Conservation (phyloP, 352 stramenopile species). For the Globisporangium okanoganense region DNA sequence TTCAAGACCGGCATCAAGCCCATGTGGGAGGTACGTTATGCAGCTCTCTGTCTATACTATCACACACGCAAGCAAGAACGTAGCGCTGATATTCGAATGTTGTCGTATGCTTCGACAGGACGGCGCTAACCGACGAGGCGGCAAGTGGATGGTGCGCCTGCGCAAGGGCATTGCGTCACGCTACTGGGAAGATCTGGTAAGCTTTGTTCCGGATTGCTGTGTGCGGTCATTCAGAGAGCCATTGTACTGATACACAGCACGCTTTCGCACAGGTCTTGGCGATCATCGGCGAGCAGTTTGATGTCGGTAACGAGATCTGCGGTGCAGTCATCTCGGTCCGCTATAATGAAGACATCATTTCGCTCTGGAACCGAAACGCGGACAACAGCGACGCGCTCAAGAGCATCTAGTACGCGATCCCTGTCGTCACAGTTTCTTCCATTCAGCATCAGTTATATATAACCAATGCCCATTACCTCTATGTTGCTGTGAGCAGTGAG, state of each 20-base stretch:
- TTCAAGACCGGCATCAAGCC: slow-evolving; percentile 94
- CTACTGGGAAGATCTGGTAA: slow-evolving; percentile 91
- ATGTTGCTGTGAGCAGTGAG: slow-evolving; percentile 41
- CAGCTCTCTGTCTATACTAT: not conserved
- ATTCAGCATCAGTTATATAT: not conserved
- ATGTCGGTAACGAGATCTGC: slow-evolving; percentile 92
- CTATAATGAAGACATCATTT: slow-evolving; percentile 93
- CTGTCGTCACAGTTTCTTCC: not conserved
- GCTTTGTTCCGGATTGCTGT: not conserved
- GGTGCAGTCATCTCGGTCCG: slow-evolving; percentile 89
- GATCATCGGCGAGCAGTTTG: slow-evolving; percentile 93
- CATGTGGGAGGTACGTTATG: slow-evolving; percentile 82
- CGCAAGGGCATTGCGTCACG: slow-evolving; percentile 89
- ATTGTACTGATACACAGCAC: not conserved
- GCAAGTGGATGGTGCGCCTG: slow-evolving; percentile 93
- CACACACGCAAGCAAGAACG: not conserved
- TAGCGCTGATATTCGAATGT: not conserved
- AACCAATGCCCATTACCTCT: not conserved
- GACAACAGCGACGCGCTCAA: slow-evolving; percentile 90
- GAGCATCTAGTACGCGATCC: slow-evolving; percentile 54
- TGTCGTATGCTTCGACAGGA: slow-evolving; percentile 31
- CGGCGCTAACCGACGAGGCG: slow-evolving; percentile 84
- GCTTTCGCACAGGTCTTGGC: slow-evolving; percentile 60
- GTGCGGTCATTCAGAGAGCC: not conserved
- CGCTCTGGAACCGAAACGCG: slow-evolving; percentile 92